Percentiles rank a stretch among this genome's conserved stretches.
Evolutionary conservation across 805 yeast species (phyloP).

Genomic region (Kluyveromyces nonfermentans): DNA sequence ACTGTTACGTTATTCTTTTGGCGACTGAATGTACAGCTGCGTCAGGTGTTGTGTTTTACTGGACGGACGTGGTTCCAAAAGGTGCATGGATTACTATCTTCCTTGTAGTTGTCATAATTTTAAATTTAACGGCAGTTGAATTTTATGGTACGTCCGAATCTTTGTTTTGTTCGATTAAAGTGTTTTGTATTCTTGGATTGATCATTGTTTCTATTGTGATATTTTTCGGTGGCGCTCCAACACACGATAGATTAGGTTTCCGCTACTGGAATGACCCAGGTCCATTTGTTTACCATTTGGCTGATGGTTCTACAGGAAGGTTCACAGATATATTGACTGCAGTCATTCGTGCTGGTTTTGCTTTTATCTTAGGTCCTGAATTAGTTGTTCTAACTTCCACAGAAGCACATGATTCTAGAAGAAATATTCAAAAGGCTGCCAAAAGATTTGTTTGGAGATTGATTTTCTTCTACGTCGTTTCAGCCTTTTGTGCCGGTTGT

Average conservation of each 20-base stretch:
- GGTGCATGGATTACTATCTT: conserved; percentile 55
- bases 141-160: conserved; percentile 35
- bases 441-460: conserved; percentile 52
- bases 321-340: conserved; percentile 58
- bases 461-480: conserved; percentile 48
- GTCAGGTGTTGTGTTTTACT: conserved; percentile 47
- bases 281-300: conserved; percentile 42
- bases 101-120: conserved; percentile 35
- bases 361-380: conserved; percentile 58
- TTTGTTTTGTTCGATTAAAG: conserved; percentile 37
- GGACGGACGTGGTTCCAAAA: conserved; percentile 47
- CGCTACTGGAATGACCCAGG: conserved; percentile 58
- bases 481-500: conserved; percentile 50
- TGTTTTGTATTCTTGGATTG: conserved; percentile 37
- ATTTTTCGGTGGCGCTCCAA: conserved; percentile 42
- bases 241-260: conserved; percentile 51
- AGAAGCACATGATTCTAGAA: conserved; percentile 52
- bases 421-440: conserved; percentile 54
- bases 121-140: conserved; percentile 46
- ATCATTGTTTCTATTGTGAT: conserved; percentile 37
- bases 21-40: conserved; percentile 60
- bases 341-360: conserved; percentile 54
- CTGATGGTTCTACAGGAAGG: conserved; percentile 47
- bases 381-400: conserved; percentile 48
- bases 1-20: conserved; percentile 39